Base-by-base conservation (phyloP, 2,329 filamentous ascomycete genomes). In the Tolypocladium nubicola region DNA sequence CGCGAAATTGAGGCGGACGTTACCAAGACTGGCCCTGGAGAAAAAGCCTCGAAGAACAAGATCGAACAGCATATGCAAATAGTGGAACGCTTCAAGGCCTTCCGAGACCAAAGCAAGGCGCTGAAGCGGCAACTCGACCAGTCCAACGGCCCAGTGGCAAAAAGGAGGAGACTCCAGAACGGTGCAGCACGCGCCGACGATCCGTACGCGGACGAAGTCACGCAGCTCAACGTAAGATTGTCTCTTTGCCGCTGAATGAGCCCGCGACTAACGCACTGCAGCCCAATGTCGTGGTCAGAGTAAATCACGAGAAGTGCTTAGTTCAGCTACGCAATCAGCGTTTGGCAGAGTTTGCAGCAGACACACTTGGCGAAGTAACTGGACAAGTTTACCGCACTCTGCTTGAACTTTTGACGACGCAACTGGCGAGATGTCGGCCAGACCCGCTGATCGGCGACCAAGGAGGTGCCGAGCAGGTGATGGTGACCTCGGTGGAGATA, bases 261-360 rank as follows among this genome's bases (percentile, higher is more conserved):
- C n/a, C 10, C 30, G 47, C n/a, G 19, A 59, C 53, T 61, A 67
- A 74, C 63, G 71, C 64, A 23, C 35, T 49, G 47, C 67, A 95
- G 86, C 81, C 84, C 54, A 82, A 88, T 58, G 77, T 91, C 61
- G 79, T 92, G 40, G 77, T 97, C 53, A 84, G 87, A 35, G 78
- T 97, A 56, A 97, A 96, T 68, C 87, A 90, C 66, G 87, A 92
- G 57, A 95, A 93, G 70, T 89, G 90, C 59, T 77, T 87, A 8
- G 89, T 97, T 11, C 85, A 89, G 54, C 78, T 96, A 61, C 89
- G 93, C 57, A 96, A 90, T 65, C 81, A 86, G 61, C 83, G 85
- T 23, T 83, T 97, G 3, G 83, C 87, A 55, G 79, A 84, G n/a
- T 82, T 91, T 57, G 90, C 85, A 1, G 79, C 85, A 55, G 83